Percentiles rank a stretch among this genome's conserved stretches.
Conservation (phyloP, 306 rosid species). For the Astragalus glycyphyllos region DNA sequence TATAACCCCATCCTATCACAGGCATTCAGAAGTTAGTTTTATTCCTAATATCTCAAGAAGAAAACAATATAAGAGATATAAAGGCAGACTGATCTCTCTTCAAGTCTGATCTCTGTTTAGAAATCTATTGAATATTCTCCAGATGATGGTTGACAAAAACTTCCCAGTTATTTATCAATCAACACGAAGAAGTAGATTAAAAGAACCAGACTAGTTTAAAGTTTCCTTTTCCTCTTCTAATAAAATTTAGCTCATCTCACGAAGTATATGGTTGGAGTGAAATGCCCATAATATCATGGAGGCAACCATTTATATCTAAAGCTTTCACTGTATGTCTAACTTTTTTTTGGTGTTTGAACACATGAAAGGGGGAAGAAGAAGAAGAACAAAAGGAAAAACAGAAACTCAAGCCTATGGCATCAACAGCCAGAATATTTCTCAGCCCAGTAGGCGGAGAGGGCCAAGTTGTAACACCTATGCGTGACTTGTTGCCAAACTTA, state of each 20-base stretch:
- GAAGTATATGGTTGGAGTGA: not conserved
- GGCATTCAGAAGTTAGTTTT: not conserved
- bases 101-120: too few species aligned
- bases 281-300: conserved; percentile 3
- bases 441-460: too few species aligned
- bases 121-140: too few species aligned
- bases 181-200: not conserved
- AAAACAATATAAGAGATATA: conserved; percentile 9
- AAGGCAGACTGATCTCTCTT: not conserved
- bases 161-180: not conserved
- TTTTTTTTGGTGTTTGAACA: not conserved
- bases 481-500: too few species aligned
- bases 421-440: too few species aligned
- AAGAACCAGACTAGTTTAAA: not conserved
- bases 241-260: not conserved
- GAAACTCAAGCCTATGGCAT: too few species aligned
- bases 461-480: too few species aligned
- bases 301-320: not conserved
- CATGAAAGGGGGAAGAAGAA: too few species aligned
- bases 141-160: too few species aligned
- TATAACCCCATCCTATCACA: not conserved
- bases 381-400: too few species aligned
- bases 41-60: not conserved
- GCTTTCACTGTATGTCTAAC: not conserved
- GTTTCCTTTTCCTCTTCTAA: not conserved